Percentiles rank a stretch among this genome's conserved stretches.
Conservation (phyloP, 2,329 filamentous ascomycete genomes). For the Hypoxylon sp. region DNA sequence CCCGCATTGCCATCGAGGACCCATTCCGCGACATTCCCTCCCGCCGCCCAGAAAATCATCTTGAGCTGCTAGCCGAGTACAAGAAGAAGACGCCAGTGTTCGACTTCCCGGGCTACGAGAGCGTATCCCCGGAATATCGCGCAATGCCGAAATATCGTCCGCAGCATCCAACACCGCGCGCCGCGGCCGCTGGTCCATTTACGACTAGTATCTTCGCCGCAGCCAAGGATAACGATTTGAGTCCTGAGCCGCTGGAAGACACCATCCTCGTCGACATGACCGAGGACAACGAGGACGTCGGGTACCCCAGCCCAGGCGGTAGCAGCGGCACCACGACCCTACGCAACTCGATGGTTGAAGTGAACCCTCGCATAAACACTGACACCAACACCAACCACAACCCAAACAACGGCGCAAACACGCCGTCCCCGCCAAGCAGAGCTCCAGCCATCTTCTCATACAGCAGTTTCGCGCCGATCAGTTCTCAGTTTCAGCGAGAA, state of each 20-base stretch:
- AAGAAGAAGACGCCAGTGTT: constrained; percentile 48
- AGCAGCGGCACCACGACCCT: background rate
- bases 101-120: constrained; percentile 37
- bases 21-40: constrained; percentile 22
- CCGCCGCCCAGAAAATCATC: constrained; percentile 34
- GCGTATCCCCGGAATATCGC: background rate
- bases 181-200: background rate
- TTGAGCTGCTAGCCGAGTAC: constrained; percentile 38
- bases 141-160: background rate
- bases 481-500: background rate
- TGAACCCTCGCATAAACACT: background rate
- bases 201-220: background rate
- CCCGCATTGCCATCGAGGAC: constrained; percentile 8
- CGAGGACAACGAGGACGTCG: constrained; percentile 19
- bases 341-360: background rate
- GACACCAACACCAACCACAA: background rate
- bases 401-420: background rate
- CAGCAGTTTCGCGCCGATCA: constrained; percentile 31
- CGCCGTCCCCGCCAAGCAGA: background rate
- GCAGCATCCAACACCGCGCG: background rate
- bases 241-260: constrained; percentile 5
- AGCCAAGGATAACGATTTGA: too few relatives aligned
- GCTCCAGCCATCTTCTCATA: constrained; percentile 9
- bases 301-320: background rate
- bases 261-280: constrained; percentile 17